These are phyloP conservation scores for Pestalotiopsis sp. DNA, from an alignment of 2,329 filamentous ascomycete species.

Conservation along the genomic window DNA sequence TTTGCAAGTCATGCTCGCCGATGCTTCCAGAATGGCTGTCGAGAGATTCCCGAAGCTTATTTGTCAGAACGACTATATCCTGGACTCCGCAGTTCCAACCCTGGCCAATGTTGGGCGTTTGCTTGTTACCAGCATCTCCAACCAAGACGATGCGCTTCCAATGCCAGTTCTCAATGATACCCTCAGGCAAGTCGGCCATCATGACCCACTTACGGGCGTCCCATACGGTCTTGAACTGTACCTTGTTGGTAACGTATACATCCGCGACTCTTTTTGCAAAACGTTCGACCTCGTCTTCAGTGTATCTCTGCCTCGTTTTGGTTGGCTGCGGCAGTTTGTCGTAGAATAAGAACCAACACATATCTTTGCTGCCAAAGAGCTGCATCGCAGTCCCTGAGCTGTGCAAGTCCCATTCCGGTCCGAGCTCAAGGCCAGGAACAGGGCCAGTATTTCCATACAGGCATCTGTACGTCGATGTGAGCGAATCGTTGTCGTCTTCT, in stretches of 20 bases:
- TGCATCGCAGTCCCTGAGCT: not conserved
- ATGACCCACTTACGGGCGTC: not conserved
- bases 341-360: not conserved
- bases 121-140: conserved; percentile 4
- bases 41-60: not conserved
- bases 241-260: not conserved
- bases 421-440: not conserved
- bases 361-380: not conserved
- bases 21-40: not conserved
- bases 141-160: not conserved
- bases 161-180: not conserved
- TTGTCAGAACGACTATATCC: not conserved
- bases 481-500: not conserved
- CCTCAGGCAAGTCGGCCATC: conserved; percentile 1
- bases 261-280: not conserved
- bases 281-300: not conserved
- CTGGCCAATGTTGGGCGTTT: not conserved
- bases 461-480: not conserved
- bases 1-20: not conserved
- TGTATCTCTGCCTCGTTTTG: not conserved
- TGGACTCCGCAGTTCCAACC: not conserved
- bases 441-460: not conserved
- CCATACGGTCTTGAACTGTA: not conserved
- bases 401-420: not conserved
- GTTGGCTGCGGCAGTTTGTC: not conserved